Conservation (phyloP, 495 filamentous ascomycete genomes). For the Aspergillus carlsbadensis region DNA sequence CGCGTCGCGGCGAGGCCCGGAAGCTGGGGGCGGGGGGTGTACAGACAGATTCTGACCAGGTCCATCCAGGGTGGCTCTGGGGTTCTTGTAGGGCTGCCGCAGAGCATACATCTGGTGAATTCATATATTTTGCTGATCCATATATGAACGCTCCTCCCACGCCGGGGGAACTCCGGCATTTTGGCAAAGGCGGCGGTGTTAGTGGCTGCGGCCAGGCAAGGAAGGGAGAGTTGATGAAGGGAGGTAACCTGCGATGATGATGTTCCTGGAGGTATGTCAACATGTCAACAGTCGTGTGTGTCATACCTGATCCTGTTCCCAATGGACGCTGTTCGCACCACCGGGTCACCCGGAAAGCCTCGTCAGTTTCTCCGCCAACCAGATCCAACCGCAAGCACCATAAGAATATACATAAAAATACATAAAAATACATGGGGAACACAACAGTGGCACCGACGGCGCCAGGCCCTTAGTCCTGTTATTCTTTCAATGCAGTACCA, state of each 20-base stretch:
- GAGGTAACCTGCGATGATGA: no score
- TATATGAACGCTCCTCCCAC: background rate
- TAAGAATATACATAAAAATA: no score
- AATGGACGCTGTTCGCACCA: background rate
- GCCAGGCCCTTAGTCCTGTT: conserved; percentile 3
- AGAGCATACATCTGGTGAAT: conserved; percentile 6
- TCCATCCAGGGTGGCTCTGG: background rate
- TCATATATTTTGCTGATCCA: background rate
- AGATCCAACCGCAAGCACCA: background rate
- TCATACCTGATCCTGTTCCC: no score
- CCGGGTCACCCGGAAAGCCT: background rate
- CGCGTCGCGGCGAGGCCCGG: no score
- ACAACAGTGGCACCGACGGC: background rate
- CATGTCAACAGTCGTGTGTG: no score
- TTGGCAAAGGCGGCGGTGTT: background rate
- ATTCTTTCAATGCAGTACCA: conserved; percentile 3
- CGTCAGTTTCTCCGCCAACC: background rate
- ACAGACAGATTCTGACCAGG: conserved; percentile 1
- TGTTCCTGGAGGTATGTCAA: no score
- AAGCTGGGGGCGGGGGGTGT: no score
- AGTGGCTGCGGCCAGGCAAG: no score
- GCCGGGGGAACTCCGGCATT: background rate
- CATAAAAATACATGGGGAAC: background rate
- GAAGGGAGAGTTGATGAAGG: no score
- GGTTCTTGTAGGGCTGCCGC: background rate